A percentile compares a stretch with the other conserved stretches of the same genome.
phyloP scores from a whole-genome alignment of 371 early-diverging fungal species.

The Mucor piriformis region DNA sequence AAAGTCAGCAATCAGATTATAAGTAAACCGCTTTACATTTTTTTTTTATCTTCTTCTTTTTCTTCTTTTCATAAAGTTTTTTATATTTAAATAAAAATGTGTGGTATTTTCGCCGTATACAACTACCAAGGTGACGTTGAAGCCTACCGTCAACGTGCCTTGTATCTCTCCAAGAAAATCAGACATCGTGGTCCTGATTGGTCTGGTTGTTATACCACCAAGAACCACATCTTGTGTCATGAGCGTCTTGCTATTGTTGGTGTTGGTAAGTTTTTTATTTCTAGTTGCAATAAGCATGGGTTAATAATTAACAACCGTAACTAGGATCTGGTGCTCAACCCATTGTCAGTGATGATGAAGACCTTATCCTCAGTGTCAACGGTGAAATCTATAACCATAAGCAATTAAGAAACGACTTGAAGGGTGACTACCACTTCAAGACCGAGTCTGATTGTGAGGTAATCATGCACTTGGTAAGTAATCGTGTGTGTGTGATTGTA shows the following conservation, averaged over 20 bases:
- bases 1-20: neutral
- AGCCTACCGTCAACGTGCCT: constrained; percentile 80
- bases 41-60: neutral
- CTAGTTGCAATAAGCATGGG: neutral
- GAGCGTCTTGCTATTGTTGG: constrained; percentile 98
- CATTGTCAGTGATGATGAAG: constrained; percentile 84
- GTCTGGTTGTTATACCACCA: constrained; percentile 83
- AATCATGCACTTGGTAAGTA: constrained; percentile 86
- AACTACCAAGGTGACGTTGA: constrained; percentile 81
- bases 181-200: constrained; percentile 98
- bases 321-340: constrained; percentile 94
- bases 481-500: too few relatives aligned
- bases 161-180: constrained; percentile 85
- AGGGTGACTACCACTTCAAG: constrained; percentile 75
- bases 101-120: constrained; percentile 94
- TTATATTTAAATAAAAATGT: constrained; percentile 61
- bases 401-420: constrained; percentile 75
- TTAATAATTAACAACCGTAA: neutral
- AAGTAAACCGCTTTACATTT: neutral
- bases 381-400: constrained; percentile 99
- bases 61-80: neutral
- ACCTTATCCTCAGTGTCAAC: constrained; percentile 87
- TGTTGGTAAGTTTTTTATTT: constrained; percentile 67
- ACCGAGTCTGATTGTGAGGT: constrained; percentile 97
- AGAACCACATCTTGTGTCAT: constrained; percentile 89